Conservation (phyloP, 495 filamentous ascomycete species). For the Tuber umbilicatum region DNA sequence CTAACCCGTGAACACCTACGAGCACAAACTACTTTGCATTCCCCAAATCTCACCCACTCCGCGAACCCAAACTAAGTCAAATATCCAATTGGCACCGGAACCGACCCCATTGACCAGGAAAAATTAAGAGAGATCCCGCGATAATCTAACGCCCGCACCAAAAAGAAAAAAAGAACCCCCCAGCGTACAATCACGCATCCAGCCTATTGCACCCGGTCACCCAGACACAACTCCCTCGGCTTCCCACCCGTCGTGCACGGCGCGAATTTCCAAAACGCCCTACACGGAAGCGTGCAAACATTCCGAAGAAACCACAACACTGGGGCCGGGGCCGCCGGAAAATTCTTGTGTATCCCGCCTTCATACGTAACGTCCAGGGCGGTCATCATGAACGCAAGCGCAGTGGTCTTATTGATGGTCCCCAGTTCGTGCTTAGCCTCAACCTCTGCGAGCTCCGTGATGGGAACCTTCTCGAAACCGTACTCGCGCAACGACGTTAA, state of each 20-base stretch:
- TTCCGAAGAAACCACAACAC: constrained; percentile 33
- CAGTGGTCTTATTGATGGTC: constrained; percentile 23
- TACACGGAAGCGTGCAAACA: constrained; percentile 39
- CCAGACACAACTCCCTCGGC: constrained; percentile 42
- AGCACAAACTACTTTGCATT: not conserved
- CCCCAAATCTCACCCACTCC: not conserved
- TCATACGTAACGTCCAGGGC: constrained; percentile 48
- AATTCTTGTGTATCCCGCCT: constrained; percentile 40
- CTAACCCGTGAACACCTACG: not conserved
- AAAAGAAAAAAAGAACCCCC: not conserved
- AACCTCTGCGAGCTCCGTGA: constrained; percentile 9
- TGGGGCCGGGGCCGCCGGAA: constrained; percentile 43
- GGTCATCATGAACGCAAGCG: constrained; percentile 40
- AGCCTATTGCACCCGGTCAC: constrained; percentile 11
- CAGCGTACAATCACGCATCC: not conserved
- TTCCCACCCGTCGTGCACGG: constrained; percentile 43
- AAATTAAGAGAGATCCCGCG: not conserved
- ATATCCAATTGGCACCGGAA: not conserved
- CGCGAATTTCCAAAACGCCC: constrained; percentile 46
- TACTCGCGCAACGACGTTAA: constrained; percentile 39
- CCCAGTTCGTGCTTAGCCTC: constrained; percentile 42
- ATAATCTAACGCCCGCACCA: not conserved
- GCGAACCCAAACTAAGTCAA: not conserved
- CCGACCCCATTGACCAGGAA: not conserved
- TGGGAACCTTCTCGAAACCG: constrained; percentile 41